Evolutionary conservation across 805 yeast genomes (phyloP), one percentile per base, ranked within the genome.

Genomic region (Sungouiozyma intestinalis): DNA sequence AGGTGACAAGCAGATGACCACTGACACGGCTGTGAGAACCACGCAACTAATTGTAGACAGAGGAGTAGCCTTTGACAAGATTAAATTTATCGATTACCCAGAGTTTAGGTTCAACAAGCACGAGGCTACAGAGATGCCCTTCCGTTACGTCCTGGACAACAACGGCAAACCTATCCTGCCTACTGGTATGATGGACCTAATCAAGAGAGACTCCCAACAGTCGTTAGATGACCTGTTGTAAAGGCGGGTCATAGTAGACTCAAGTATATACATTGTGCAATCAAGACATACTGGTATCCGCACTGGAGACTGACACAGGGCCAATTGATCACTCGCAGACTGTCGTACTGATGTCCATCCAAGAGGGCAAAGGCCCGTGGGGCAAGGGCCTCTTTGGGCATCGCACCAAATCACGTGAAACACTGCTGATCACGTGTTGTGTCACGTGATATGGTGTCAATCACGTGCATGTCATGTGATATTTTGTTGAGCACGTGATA

Each of bases 111-210:
- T 84, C 67, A 81, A 71, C 63, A 81, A 81, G 59, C 77, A 84
- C 55, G 98, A 92, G 63, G 84, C 94, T 3, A 87, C 96, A 0
- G 97, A 90, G 58, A 90, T 90, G 98, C 98, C 98, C 2, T 90
- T 90, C 67, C 73, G 98, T 57, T 90, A 90, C 54, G 81, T 90
- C 15, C 64, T 79, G 45, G 84, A 83, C 51, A 37, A 45, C 15
- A 39, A 48, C 11, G 77, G 76, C 3, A 72, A 74, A 46, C 97
- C 98, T 1, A 83, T 92, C 9, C 68, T 90, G 55, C 98, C 98
- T 1, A 73, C 74, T 43, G 97, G 97, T 0, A 90, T 90, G 97
- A 66, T 85, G 43, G 80, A 80, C 27, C 71, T 90, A 58, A 90
- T 90, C 54, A 79, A 81, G 57, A 75, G 75, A 49, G 98, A 90